Conservation (phyloP, 257 asterid species). For the Penstemon newberryi region DNA sequence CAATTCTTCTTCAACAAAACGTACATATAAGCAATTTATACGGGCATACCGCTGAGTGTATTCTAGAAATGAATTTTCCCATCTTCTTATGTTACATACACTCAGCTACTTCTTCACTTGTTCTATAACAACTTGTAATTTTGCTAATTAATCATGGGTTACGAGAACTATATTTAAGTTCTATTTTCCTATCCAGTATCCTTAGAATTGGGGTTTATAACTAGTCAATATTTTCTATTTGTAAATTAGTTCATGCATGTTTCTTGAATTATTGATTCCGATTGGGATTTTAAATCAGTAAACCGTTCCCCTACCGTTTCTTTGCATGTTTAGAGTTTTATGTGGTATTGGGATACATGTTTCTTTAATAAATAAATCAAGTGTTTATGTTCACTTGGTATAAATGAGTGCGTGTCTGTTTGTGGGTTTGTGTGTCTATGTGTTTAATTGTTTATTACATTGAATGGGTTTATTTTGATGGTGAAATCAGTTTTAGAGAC, state of each 20-base stretch:
- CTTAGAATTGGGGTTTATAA: slow-evolving; percentile 25
- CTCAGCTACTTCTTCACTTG: neutral
- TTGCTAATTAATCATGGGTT: slow-evolving; percentile 37
- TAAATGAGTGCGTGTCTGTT: neutral
- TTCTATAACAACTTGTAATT: neutral
- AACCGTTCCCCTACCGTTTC: neutral
- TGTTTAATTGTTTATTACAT: slow-evolving; percentile 24
- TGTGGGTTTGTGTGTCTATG: slow-evolving; percentile 5
- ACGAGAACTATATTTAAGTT: slow-evolving; percentile 51
- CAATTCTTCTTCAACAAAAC: too few species aligned
- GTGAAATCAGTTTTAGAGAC: slow-evolving; percentile 61
- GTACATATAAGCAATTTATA: too few species aligned
- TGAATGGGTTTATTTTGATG: slow-evolving; percentile 11
- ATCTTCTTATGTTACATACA: neutral
- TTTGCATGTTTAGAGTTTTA: neutral
- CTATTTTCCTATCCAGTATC: neutral
- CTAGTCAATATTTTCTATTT: neutral
- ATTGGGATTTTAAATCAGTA: slow-evolving; percentile 19
- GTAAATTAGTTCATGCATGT: neutral
- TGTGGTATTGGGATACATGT: neutral
- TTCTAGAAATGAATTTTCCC: too few species aligned
- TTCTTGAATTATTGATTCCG: neutral
- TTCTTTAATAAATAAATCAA: neutral
- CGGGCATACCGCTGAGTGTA: too few species aligned
- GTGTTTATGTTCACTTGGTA: neutral